Base-by-base conservation (phyloP, 2,329 filamentous ascomycete genomes). In the Diatrype stigma region DNA sequence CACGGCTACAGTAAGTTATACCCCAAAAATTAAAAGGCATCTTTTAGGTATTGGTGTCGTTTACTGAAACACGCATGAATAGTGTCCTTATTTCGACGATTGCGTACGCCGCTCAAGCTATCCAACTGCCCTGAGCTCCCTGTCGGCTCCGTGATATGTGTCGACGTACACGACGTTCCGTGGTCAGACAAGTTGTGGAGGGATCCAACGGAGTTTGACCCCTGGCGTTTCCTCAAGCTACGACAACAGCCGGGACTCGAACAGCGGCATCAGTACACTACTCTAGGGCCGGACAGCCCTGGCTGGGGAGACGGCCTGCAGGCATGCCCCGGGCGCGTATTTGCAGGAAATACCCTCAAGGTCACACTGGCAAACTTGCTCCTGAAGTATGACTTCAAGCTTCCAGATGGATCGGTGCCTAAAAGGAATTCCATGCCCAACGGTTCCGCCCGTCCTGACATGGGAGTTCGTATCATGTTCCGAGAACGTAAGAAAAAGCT, bases 231-330 rank as follows among this genome's bases (percentile, higher is more conserved):
- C 34, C 50, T 51, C 17, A 28, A 45, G 12, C 16, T 51, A 10
- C 51, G 54, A 1, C 40, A 51, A 22, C 42, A 51, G 14, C 19
- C 30, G 10, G 54, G 51, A n/a, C 49, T 51, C 3, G 51, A 54
- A 12, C 50, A 42, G 19, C 42, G 45, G 1, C 51, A 38, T 17
- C 47, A 51, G 14, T 51, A 54, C 19, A 23, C 46, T 0, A 53
- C 19, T 6, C 49, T 45, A 1, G 47, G 51, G 17, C n/a, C 45
- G 2, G 54, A 54, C 26, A 50, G 47, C n/a, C 51, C 51, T 1
- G 51, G 51, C 4, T 56, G 51, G 51, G 54, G 54, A 16, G 51
- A 54, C 17, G 54, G 54, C 2, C 47, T 46, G 10, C 54, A 54
- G 16, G 54, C 54, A 10, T 56, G 54, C 42, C 53, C 54, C 2